Base-by-base conservation (phyloP, 2,329 filamentous ascomycete species). In the Sporothrix euskadiensis region DNA sequence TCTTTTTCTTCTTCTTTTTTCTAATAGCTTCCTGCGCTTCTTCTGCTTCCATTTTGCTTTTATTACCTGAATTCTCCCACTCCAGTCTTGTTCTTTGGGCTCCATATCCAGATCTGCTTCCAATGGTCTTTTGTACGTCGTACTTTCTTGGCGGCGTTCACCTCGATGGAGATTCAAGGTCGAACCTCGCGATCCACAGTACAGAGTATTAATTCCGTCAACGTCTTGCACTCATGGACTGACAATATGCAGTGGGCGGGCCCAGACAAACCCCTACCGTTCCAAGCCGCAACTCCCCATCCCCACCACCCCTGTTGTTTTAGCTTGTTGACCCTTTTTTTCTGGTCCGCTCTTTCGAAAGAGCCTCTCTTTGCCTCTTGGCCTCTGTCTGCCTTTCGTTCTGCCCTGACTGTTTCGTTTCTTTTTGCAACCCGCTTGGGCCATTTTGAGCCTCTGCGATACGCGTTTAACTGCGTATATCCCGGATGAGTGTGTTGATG, bases 331-430 rank as follows among this genome's bases (percentile, higher is more conserved):
- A 66, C 39, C 41, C 39, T 49, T 44, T 66, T 47, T 26, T 68
- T 68, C 7, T 47, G 41, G 41, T 9, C 63, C 22, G 22, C 61
- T 47, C 35, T 57, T 44, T 59, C 10, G 7, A 35, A n/a, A 30
- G 26, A 26, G 35, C 59, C 32, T 63, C 32, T 63, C 30, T 61
- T 32, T 47, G 61, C 39, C 39, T 47, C 52, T 22, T n/a, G 19
- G 32, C 57, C 26, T 61, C 35, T 65, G 35, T 65, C 61, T 47
- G 61, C 61, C 61, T 66, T 47, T 66, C 39, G 35, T 30, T 66
- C 61, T 47, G 61, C 61, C 61, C 61, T 44, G 39, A 22, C 22
- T 66, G 39, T 47, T 66, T 66, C 61, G 39, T 66, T 47, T 47
- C 61, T 44, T 66, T 65, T 47, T 47, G 8, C 19, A 16, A 16